Base-by-base conservation (phyloP, 164 flowering plant genomes). In the Vitis labrusca region DNA sequence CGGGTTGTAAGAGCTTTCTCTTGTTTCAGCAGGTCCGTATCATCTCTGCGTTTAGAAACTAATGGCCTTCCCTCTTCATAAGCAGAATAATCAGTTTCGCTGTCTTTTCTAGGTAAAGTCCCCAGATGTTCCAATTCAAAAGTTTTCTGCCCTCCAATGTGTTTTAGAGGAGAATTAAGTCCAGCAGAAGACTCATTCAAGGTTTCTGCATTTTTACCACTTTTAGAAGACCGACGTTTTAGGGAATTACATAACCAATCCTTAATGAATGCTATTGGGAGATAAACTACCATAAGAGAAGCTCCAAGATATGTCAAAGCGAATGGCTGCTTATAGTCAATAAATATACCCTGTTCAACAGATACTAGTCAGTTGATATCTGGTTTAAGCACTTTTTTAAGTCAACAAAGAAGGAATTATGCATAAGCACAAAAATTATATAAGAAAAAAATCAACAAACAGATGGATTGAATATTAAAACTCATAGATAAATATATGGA, bases 301-400 rank as follows among this genome's bases (percentile, higher is more conserved):
- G 99, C 97, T 76, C 99, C 99, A 70, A 94, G 87, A 82, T 91
- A 94, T 54, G 99, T 94, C 61, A 94, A 85, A 3, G 97, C 99
- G 84, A 94, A 94, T 62, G 99, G 99, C 74, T 94, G 98, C 78
- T 88, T 91, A 72, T 94, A 94, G 76, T 85, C 91, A 16, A 81
- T 68, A 79, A 84, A 94, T 59, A 92, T 92, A 56, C 68, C 94
- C 97, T 94, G 94, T 64, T 10, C 14, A 49, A 27, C 29, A 50
- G 55, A 67, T 61, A 56, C 60, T 15, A n/a, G 56, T 64, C 32
- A 65, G 61, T 37, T 68, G 37, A 54, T 8, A 10, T 19, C 62
- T n/a, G 47, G 44, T 13, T 49, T 17, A 9, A 37, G 10, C 19
- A 56, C 6, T 12, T 9, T 0, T 37, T 37, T 6, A 3, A 37